Base-by-base conservation (phyloP, 176 grass and related monocot species). In the Oryza glumipatula region DNA sequence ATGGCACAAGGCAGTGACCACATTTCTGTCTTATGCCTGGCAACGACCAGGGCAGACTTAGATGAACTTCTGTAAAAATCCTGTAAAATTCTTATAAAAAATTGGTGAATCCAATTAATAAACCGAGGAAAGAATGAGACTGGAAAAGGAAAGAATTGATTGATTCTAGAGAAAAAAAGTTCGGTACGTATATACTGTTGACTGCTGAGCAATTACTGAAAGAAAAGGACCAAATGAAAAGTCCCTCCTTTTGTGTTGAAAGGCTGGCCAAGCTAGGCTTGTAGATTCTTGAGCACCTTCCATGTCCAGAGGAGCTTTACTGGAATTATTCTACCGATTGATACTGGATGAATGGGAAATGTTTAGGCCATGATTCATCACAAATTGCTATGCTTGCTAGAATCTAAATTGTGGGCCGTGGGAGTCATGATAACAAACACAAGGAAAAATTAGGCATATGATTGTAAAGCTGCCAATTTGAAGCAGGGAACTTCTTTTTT, bases 231-330 rank as follows among this genome's bases (percentile, higher is more conserved):
- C 2, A 21, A 32, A 71, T 46, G 12, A 76, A 81, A 70, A 80
- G 82, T 26, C 6, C 44, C 16, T 1, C 5, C 41, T 44, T 76
- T 72, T 33, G 56, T 22, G 51, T 65, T 89, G 78, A 82, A 86
- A 86, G 83, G 67, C 73, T 78, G 78, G 47, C 5, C 67, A 54
- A 24, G 28, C 74, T 86, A 78, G 73, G 35, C 36, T 26, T 2
- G 35, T 82, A 90, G 79, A 86, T 78, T 72, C 73, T 82, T 46
- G 83, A 86, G 78, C 58, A 44, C 77, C 35, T 86, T 76, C 78
- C 32, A 67, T 60, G 26, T 21, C 23, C 10, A 4, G 32, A 66
- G n/a, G 13, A 54, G 47, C 70, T 81, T 71, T 45, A 15, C 65
- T 14, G 5, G 10, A 67, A 32, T 65, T 44, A 28, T 46, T 66